Conservation (phyloP, 2,329 filamentous ascomycete species). For the Botrytis fragariae region DNA sequence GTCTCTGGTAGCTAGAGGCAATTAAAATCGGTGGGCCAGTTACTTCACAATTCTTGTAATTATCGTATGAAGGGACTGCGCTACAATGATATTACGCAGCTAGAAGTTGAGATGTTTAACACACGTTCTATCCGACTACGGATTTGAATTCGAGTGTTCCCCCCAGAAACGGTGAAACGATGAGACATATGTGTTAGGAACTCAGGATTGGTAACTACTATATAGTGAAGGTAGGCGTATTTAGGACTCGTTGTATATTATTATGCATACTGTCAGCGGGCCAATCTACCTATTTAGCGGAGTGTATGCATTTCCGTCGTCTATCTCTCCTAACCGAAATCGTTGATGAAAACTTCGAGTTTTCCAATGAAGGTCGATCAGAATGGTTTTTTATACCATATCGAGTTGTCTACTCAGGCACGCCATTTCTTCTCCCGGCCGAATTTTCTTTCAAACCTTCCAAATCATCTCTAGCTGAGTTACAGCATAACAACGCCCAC, state of each 20-base stretch:
- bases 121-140: background rate
- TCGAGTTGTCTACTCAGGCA: background rate
- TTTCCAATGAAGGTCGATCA: background rate
- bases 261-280: background rate
- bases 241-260: background rate
- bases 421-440: background rate
- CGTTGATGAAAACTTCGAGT: background rate
- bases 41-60: background rate
- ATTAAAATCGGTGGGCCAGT: background rate
- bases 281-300: background rate
- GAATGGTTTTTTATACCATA: background rate
- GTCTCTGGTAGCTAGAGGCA: background rate
- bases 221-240: background rate
- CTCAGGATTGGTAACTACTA: background rate
- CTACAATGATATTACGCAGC: background rate
- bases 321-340: background rate
- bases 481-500: constrained; percentile 85
- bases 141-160: background rate
- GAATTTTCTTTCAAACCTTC: background rate
- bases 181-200: no score
- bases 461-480: background rate
- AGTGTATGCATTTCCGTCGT: background rate
- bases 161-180: no score
- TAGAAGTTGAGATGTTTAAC: background rate
- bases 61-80: background rate